A percentile compares a stretch with the other conserved stretches of the same genome.
phyloP scores from a whole-genome alignment of 148 eudicot genomes.

The Dysphania ambrosioides region DNA sequence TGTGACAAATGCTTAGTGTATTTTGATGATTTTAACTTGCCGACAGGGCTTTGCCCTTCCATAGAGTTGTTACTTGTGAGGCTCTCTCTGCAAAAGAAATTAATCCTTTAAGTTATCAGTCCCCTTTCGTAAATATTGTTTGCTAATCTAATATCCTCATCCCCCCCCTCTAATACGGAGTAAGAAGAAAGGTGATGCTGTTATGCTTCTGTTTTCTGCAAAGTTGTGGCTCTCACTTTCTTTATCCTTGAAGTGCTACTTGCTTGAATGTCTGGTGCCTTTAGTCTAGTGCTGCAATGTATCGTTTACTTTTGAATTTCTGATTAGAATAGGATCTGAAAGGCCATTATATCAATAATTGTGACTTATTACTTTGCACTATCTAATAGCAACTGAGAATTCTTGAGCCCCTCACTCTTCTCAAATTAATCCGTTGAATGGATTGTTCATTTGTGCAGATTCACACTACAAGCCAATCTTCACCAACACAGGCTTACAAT shows the following conservation, averaged over 20 bases:
- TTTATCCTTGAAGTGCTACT: neutral
- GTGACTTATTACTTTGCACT: too few relatives aligned
- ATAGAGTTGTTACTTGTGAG: neutral
- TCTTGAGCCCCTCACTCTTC: neutral
- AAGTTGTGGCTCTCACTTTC: neutral
- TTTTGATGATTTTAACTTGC: too few relatives aligned
- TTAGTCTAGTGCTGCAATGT: too few relatives aligned
- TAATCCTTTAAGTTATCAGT: neutral
- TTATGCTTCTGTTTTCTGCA: neutral
- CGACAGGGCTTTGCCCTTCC: too few relatives aligned
- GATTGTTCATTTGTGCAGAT: conserved; percentile 41
- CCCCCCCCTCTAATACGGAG: too few relatives aligned
- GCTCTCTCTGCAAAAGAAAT: neutral
- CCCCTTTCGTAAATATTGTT: too few relatives aligned
- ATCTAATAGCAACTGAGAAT: neutral
- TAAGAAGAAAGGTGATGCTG: neutral
- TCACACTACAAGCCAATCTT: conserved; percentile 89
- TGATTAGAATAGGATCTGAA: neutral
- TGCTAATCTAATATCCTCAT: too few relatives aligned
- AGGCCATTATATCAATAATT: neutral
- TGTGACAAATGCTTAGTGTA: too few relatives aligned
- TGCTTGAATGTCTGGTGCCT: too few relatives aligned
- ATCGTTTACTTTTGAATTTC: neutral
- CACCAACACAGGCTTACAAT: conserved; percentile 91
- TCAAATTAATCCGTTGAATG: neutral